Percentiles rank a stretch among this genome's conserved stretches.
Evolutionary conservation across 1,284 basidiomycete species (phyloP).

Genomic region (Ustilago lituana): DNA sequence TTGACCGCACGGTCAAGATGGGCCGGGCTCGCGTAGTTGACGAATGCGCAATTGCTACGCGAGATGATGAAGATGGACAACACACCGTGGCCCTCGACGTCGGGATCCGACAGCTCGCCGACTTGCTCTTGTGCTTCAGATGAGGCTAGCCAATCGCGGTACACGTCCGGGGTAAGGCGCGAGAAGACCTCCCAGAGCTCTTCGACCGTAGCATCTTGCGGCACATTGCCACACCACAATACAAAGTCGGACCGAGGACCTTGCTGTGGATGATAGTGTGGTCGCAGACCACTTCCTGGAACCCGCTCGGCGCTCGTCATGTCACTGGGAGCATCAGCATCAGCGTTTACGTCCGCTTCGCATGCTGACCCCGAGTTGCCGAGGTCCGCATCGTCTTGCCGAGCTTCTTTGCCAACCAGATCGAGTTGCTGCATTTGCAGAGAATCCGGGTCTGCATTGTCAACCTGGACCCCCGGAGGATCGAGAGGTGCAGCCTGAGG

Average conservation of each 20-base stretch:
- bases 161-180: slow-evolving; percentile 36
- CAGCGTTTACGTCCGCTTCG: slow-evolving; percentile 5
- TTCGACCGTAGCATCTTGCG: slow-evolving; percentile 81
- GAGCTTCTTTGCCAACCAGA: background rate
- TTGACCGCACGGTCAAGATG: slow-evolving; percentile 77
- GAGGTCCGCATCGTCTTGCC: background rate
- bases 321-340: slow-evolving; percentile 9
- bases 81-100: slow-evolving; percentile 72
- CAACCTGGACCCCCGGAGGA: too few relatives aligned
- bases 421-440: slow-evolving; percentile 1
- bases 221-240: slow-evolving; percentile 93
- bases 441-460: too few relatives aligned
- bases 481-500: slow-evolving; percentile 2
- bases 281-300: slow-evolving; percentile 37
- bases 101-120: slow-evolving; percentile 1
- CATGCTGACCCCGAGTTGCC: background rate
- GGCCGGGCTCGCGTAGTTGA: slow-evolving; percentile 80
- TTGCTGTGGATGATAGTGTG: slow-evolving; percentile 49
- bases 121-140: slow-evolving; percentile 15
- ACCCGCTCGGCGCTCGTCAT: slow-evolving; percentile 21
- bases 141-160: slow-evolving; percentile 16
- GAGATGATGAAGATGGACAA: slow-evolving; percentile 90
- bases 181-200: slow-evolving; percentile 88
- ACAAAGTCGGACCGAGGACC: slow-evolving; percentile 85
- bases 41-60: slow-evolving; percentile 89